Evolutionary conservation across 345 rosid species (phyloP).

Genomic region (Jatropha curcas): DNA sequence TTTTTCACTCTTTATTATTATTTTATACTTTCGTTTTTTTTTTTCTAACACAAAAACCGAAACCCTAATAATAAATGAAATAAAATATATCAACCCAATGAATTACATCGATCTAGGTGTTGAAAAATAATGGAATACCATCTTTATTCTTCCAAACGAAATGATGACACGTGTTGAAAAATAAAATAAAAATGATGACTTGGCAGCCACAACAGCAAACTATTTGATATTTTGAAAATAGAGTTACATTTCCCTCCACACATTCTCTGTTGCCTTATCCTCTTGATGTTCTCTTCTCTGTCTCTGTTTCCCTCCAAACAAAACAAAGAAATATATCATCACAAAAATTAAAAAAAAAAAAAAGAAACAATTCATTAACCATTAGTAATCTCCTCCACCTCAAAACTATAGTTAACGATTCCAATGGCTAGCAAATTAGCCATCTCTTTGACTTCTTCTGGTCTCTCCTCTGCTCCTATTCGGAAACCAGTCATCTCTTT

Average conservation of each 20-base stretch:
- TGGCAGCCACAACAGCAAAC: conserved; percentile 27
- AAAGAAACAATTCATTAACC: neutral
- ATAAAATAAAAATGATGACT: conserved; percentile 32
- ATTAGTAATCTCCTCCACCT: conserved; percentile 2
- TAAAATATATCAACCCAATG: too few relatives aligned
- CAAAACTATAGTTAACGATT: conserved; percentile 5
- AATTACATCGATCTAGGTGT: too few relatives aligned
- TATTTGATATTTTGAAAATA: conserved; percentile 17
- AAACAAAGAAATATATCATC: conserved; percentile 3
- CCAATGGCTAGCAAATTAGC: conserved; percentile 56
- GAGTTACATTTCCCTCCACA: conserved; percentile 73
- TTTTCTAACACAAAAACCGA: too few relatives aligned
- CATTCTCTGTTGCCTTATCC: conserved; percentile 45
- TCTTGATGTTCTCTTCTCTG: conserved; percentile 2
- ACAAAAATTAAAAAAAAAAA: neutral
- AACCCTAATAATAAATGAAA: too few relatives aligned
- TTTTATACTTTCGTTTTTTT: too few relatives aligned
- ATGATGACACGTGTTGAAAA: neutral
- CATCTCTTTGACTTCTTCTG: conserved; percentile 56
- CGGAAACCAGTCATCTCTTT: conserved; percentile 42
- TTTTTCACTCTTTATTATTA: too few relatives aligned
- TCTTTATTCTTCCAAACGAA: too few relatives aligned
- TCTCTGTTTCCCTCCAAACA: conserved; percentile 48
- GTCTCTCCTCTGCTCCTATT: conserved; percentile 46
- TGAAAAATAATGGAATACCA: too few relatives aligned